Evolutionary conservation across 2,329 filamentous ascomycete genomes (phyloP), one percentile per base, ranked within the genome.

Genomic region (Dactylellina haptotyla): DNA sequence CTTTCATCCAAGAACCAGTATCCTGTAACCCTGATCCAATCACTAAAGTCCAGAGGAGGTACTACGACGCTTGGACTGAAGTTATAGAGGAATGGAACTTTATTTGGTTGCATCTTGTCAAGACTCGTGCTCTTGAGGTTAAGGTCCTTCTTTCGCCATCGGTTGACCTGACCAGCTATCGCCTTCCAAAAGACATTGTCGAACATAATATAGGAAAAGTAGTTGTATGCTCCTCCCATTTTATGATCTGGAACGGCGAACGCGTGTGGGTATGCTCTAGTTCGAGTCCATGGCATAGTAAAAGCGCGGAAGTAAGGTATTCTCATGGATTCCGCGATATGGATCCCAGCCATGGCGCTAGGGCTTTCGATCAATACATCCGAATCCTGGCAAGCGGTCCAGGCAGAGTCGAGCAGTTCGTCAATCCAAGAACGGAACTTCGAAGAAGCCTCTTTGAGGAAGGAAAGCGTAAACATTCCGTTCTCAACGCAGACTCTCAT

Each of bases 231-330:
- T 23, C 95, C 95, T 62, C 95, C 95, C 88, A 96, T 92, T 82
- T 96, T 97, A 81, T 91, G 89, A 75, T 96, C 91, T 1, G 93
- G 91, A 75, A 96, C 93, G 25, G 94, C 90, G 81, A 99, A 99
- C 0, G 95, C 95, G 81, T 99, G 95, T 1, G 95, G 95, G 78
- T 99, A 99, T 0, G 94, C 93, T 59, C 95, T 86, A 14, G 95
- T 99, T 53, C 93, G 88, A 0, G 95, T 97, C 95, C 95, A 99
- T 0, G 95, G 95, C 95, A 99, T 99, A 16, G 93, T 96, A 80
- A 99, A 99, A 0, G 93, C 94, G 64, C 95, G 88, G 83, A 98
- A 98, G 81, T 99, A 99, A 0, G 95, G 95, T 46, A 99, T 96
- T 12, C 87, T 85, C 1, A 99, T 85, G 23, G 93, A 92, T 82